phyloP scores from a whole-genome alignment of 371 early-diverging fungal genomes.

The Mucor indicus region DNA sequence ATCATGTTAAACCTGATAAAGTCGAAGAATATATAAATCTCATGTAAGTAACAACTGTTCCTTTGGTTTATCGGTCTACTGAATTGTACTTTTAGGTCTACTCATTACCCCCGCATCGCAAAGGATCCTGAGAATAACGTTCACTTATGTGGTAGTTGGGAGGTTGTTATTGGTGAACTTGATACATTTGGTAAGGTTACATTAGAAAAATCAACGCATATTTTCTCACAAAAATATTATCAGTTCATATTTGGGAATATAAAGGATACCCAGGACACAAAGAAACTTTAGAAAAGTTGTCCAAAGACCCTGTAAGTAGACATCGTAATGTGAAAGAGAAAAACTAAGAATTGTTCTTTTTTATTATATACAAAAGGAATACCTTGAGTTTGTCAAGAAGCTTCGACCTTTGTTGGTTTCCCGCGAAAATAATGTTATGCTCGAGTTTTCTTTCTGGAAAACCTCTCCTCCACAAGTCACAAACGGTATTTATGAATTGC shows the following conservation, averaged over 20 bases:
- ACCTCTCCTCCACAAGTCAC: constrained; percentile 71
- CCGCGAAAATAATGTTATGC: constrained; percentile 82
- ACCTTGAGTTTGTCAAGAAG: constrained; percentile 54
- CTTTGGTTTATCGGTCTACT: constrained; percentile 1
- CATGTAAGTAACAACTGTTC: constrained; percentile 38
- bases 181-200: constrained; percentile 71
- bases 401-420: constrained; percentile 68
- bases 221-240: neutral
- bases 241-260: constrained; percentile 93
- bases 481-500: constrained; percentile 87
- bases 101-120: constrained; percentile 74
- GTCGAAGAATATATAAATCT: constrained; percentile 79
- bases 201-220: neutral
- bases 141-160: constrained; percentile 88
- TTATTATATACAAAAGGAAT: constrained; percentile 10
- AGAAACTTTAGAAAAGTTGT: constrained; percentile 50
- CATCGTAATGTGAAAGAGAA: neutral
- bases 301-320: constrained; percentile 57
- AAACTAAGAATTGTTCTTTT: neutral
- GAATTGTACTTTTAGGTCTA: too few species aligned
- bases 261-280: constrained; percentile 82
- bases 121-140: constrained; percentile 69
- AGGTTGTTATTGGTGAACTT: constrained; percentile 79
- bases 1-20: constrained; percentile 81
- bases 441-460: constrained; percentile 93